Conservation (phyloP, 345 rosid genomes). For the Dipteronia sinensis region DNA sequence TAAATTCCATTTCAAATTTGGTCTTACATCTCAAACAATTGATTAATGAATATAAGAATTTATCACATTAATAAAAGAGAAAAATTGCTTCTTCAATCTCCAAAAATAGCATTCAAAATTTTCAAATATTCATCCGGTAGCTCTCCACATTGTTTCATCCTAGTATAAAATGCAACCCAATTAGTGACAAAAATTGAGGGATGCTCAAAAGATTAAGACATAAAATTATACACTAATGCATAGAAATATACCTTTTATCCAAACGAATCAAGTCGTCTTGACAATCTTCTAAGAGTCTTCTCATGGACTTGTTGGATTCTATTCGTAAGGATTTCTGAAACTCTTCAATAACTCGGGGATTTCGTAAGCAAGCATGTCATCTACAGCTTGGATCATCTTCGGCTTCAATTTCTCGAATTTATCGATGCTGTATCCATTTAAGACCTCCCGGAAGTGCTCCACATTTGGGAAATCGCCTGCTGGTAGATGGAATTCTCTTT, state of each 20-base stretch:
- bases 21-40: too few relatives aligned
- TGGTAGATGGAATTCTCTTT: slow-evolving; percentile 78
- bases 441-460: slow-evolving; percentile 70
- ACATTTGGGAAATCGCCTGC: slow-evolving; percentile 83
- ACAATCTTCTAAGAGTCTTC: neutral
- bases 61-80: neutral
- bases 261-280: neutral
- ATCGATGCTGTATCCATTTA: slow-evolving; percentile 73
- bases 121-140: neutral
- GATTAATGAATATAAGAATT: neutral
- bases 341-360: slow-evolving; percentile 84
- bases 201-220: neutral
- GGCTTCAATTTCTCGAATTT: slow-evolving; percentile 87
- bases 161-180: neutral
- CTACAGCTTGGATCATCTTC: slow-evolving; percentile 85
- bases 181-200: neutral
- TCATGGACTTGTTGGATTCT: neutral
- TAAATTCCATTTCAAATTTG: too few relatives aligned
- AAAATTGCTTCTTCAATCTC: neutral
- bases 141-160: neutral
- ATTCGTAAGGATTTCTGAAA: slow-evolving; percentile 82
- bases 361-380: slow-evolving; percentile 89
- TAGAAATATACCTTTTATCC: neutral
- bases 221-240: neutral
- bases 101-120: neutral